phyloP scores from a whole-genome alignment of 768 basidiomycete genomes.

The Tricholoma terreum region DNA sequence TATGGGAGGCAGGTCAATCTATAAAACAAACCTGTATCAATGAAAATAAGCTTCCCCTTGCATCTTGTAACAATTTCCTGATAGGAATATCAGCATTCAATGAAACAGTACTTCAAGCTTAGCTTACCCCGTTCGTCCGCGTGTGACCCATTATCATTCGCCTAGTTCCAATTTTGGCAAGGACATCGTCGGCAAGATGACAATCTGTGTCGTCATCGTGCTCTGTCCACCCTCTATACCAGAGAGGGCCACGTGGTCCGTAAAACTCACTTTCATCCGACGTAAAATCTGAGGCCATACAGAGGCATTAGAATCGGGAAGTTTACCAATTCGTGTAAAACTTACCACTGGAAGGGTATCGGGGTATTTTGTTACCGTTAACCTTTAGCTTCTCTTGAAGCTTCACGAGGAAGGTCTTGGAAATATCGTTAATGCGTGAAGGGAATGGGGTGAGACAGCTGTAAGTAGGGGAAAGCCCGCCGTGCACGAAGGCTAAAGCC shows the following conservation, averaged over 20 bases:
- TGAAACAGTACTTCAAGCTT: background rate
- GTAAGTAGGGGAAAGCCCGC: constrained; percentile 81
- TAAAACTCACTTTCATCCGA: constrained; percentile 62
- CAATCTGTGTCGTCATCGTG: constrained; percentile 71
- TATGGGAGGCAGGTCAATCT: background rate
- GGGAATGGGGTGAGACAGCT: constrained; percentile 79
- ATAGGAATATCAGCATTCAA: background rate
- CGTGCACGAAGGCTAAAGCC: constrained; percentile 91
- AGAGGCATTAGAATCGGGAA: constrained; percentile 8
- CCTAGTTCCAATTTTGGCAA: constrained; percentile 73
- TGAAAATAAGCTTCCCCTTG: constrained; percentile 89
- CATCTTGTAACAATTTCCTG: constrained; percentile 84
- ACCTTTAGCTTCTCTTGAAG: too few species aligned
- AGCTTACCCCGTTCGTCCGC: constrained; percentile 65
- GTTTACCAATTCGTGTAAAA: constrained; percentile 35
- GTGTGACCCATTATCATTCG: constrained; percentile 98
- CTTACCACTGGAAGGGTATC: too few species aligned
- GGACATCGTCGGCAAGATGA: constrained; percentile 58
- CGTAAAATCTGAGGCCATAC: constrained; percentile 47
- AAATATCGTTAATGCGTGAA: constrained; percentile 74
- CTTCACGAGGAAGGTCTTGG: constrained; percentile 63
- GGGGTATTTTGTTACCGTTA: too few species aligned
- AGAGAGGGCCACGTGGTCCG: constrained; percentile 88
- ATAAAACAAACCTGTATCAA: constrained; percentile 73
- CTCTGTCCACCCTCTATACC: constrained; percentile 94